A percentile compares a stretch with the other conserved stretches of the same genome.
Conservation (phyloP, 495 filamentous ascomycete species). For the Podospora tetraspora region DNA sequence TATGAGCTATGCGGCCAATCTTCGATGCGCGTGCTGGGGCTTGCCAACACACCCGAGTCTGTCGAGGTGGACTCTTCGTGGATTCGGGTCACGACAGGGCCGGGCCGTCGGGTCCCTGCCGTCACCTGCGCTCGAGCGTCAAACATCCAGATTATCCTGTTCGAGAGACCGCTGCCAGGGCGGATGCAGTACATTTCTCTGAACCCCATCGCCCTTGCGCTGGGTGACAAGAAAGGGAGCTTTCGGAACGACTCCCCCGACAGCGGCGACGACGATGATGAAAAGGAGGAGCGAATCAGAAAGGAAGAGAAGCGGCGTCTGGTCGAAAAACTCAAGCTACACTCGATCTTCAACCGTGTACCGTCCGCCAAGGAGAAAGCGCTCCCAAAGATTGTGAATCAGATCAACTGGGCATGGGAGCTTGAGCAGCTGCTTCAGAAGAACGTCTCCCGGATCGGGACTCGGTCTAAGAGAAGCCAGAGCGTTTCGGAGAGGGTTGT, state of each 20-base stretch:
- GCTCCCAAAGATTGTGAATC: constrained; percentile 78
- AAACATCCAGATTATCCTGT: constrained; percentile 82
- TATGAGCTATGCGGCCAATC: constrained; percentile 77
- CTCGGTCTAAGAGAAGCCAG: constrained; percentile 72
- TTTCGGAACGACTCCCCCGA: constrained; percentile 28
- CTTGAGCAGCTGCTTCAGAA: constrained; percentile 75
- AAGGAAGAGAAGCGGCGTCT: constrained; percentile 53
- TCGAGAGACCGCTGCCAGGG: constrained; percentile 75
- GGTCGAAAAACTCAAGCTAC: constrained; percentile 83
- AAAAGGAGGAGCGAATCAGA: constrained; percentile 53
- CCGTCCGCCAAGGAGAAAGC: constrained; percentile 77
- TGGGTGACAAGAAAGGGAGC: constrained; percentile 64
- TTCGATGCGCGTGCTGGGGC: constrained; percentile 79
- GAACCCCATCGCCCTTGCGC: constrained; percentile 77
- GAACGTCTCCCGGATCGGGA: constrained; percentile 77
- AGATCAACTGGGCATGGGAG: constrained; percentile 95
- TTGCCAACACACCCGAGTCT: constrained; percentile 56
- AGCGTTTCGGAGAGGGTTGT: constrained; percentile 95
- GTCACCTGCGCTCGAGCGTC: constrained; percentile 64
- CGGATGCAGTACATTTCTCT: constrained; percentile 97
- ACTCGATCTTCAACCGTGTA: constrained; percentile 71
- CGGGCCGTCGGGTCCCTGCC: constrained; percentile 55
- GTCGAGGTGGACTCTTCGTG: constrained; percentile 60
- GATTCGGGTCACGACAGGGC: constrained; percentile 60
- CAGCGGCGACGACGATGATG: constrained; percentile 57